A percentile compares a stretch with the other conserved stretches of the same genome.
These are phyloP conservation scores for Echinochloa phyllopogon DNA, from an alignment of 176 grass and related monocot genomes.

Conservation along the genomic window DNA sequence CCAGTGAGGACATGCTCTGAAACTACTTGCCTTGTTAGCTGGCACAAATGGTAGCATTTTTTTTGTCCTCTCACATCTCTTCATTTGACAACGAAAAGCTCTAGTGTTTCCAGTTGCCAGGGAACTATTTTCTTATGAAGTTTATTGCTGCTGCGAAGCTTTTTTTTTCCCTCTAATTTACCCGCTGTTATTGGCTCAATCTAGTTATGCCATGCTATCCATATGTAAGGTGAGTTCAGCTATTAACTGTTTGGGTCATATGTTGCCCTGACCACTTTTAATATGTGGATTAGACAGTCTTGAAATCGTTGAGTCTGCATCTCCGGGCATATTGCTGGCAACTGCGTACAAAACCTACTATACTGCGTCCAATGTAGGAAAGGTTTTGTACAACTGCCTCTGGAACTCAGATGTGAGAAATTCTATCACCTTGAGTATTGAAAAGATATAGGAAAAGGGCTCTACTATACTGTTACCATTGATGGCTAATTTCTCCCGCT, in stretches of 20 bases:
- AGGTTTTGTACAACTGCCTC: too few species aligned
- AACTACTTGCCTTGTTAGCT: slow-evolving; percentile 35
- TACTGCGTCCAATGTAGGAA: too few species aligned
- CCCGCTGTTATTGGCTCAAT: background rate
- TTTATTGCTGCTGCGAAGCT: background rate
- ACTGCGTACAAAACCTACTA: too few species aligned
- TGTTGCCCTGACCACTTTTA: background rate
- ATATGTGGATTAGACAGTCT: background rate
- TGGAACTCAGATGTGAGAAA: too few species aligned
- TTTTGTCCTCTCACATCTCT: slow-evolving; percentile 13
- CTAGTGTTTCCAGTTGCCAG: background rate
- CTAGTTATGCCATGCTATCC: background rate
- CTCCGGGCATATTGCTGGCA: too few species aligned
- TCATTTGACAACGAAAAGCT: slow-evolving; percentile 13
- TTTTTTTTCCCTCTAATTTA: background rate
- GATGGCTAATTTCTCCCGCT: too few species aligned
- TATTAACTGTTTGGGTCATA: background rate
- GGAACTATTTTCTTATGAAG: background rate
- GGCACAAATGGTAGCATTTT: slow-evolving; percentile 15
- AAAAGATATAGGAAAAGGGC: too few species aligned
- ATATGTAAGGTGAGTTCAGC: background rate
- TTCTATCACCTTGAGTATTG: too few species aligned
- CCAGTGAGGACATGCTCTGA: slow-evolving; percentile 16
- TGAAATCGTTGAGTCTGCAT: background rate
- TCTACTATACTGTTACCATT: too few species aligned